Base-by-base conservation (phyloP, 1,284 basidiomycete species). In the Omphalotus olearius region DNA sequence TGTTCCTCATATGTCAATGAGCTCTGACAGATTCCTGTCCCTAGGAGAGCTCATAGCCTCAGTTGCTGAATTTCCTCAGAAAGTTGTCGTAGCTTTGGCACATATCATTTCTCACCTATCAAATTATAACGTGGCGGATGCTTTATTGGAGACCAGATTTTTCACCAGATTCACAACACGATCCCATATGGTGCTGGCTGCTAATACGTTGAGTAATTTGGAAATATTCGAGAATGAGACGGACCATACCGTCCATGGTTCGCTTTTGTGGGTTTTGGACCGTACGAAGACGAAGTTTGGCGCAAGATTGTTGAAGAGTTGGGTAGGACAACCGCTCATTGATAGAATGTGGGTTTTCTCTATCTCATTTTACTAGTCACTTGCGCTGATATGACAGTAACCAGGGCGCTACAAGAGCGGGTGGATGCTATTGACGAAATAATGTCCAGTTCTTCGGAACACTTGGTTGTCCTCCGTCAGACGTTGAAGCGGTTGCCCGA, bases 141-240 rank as follows among this genome's bases (percentile, higher is more conserved):
- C 84, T 4, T 81, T 95, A 56, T 62, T 83, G 6, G 84, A 90
- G 61, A 82, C 85, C 0, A 77, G 79, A 36, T 88, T 91, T 60
- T 97, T 94, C 67, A 75, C 72, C 14, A 83, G 78, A 60, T 98
- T 98, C 62, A 77, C 88, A 1, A 82, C 83, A 36, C 79, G 82
- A 41, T 80, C 84, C 0, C 87, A 92, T 57, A 97, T 98, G 94
- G 76, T 94, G 13, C 75, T 99, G 44, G 91, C 88, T 52, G 85
- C 85, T 37, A 95, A 93, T 63, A 97, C 96, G 0, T 70, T 98
- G 13, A 76, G 78, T 25, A 98, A 98, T 62, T 72, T 98, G 70
- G 93, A 97, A 66, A 83, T 97, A n/a, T 94, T 91, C 64, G 79
- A 82, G 26, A 97, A 97, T 60, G 86, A 92, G 60, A 93, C 92